phyloP scores from a whole-genome alignment of 2,329 filamentous ascomycete species.

The Fusarium xyrophilum region DNA sequence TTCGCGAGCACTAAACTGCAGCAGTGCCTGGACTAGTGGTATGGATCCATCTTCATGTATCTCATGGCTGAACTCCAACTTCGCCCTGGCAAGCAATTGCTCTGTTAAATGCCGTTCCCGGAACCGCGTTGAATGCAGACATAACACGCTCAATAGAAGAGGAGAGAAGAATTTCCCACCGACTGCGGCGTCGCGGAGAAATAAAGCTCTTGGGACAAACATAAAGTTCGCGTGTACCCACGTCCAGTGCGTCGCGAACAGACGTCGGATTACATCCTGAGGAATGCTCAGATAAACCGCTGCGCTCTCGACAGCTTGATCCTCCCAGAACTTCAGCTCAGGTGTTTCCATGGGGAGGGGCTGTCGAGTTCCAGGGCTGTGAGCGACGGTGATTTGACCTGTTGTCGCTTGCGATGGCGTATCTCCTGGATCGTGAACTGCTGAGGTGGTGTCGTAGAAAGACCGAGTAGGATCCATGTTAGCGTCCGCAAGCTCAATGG shows the following conservation, averaged over 20 bases:
- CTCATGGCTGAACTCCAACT: neutral
- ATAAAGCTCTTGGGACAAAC: neutral
- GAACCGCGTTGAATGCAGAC: neutral
- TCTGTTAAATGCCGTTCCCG: neutral
- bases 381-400: neutral
- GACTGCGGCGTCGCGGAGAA: neutral
- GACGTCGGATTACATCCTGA: neutral
- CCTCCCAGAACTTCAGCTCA: neutral
- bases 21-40: neutral
- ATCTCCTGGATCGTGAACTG: neutral
- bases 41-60: neutral
- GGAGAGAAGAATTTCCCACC: neutral
- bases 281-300: neutral
- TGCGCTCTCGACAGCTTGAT: neutral
- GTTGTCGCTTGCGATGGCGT: neutral
- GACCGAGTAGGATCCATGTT: neutral
- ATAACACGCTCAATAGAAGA: neutral
- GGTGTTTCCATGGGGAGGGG: neutral
- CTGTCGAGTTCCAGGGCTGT: neutral
- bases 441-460: neutral
- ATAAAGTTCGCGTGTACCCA: neutral
- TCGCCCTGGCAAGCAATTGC: neutral
- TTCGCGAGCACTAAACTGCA: neutral
- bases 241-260: neutral
- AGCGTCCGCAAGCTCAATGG: neutral